Percentiles rank a stretch among this genome's conserved stretches.
phyloP scores from a whole-genome alignment of 108 stramenopile genomes.

The Conticribra guillardii region DNA sequence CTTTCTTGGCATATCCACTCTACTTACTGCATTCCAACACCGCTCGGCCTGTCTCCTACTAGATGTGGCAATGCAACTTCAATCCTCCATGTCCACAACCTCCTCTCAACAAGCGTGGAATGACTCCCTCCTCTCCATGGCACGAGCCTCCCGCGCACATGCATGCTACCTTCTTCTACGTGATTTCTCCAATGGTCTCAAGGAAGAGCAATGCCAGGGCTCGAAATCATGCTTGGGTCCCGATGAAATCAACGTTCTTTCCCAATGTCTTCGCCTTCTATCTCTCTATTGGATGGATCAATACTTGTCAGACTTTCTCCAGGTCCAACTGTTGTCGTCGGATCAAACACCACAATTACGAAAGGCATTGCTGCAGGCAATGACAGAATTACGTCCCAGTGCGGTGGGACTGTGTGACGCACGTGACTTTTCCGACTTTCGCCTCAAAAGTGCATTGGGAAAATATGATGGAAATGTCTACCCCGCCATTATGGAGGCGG shows the following conservation, averaged over 20 bases:
- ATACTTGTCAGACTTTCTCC: slow-evolving; percentile 85
- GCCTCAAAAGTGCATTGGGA: slow-evolving; percentile 87
- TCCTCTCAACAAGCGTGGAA: slow-evolving; percentile 83
- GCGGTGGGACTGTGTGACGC: slow-evolving; percentile 93
- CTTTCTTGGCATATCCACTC: slow-evolving; percentile 43
- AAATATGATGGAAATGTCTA: slow-evolving; percentile 92
- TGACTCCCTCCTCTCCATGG: slow-evolving; percentile 74
- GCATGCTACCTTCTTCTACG: slow-evolving; percentile 73
- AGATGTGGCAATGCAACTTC: slow-evolving; percentile 68
- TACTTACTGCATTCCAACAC: slow-evolving; percentile 72
- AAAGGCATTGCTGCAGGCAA: slow-evolving; percentile 57
- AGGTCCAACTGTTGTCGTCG: slow-evolving; percentile 66
- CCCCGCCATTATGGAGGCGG: slow-evolving; percentile 85
- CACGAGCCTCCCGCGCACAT: slow-evolving; percentile 78
- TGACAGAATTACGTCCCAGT: slow-evolving; percentile 65
- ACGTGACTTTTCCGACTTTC: slow-evolving; percentile 87
- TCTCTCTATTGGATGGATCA: slow-evolving; percentile 90
- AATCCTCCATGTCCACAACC: slow-evolving; percentile 48
- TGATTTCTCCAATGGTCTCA: slow-evolving; percentile 71
- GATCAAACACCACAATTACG: slow-evolving; percentile 58
- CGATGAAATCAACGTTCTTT: slow-evolving; percentile 60
- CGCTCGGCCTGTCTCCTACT: slow-evolving; percentile 75
- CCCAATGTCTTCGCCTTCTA: slow-evolving; percentile 71
- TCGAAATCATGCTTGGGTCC: slow-evolving; percentile 45
- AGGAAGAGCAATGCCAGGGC: slow-evolving; percentile 50